Evolutionary conservation across 495 filamentous ascomycete genomes (phyloP), one percentile per base, ranked within the genome.

Genomic region (Aspergillus baeticus): DNA sequence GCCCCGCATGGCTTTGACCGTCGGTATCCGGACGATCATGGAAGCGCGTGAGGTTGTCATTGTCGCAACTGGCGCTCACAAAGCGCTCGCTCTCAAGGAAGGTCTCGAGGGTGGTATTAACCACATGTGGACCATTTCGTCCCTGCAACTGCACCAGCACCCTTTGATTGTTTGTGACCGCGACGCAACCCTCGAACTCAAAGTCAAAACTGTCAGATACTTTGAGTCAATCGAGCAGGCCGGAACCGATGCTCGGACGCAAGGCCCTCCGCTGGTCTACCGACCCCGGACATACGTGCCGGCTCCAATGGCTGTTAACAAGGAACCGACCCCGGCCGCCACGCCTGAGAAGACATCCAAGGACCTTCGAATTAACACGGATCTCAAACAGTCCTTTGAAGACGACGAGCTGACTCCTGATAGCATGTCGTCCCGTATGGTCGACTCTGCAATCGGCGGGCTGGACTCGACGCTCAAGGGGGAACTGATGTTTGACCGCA

Each of bases 81-180:
- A 93, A 68, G 84, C 90, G 0, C 74, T 89, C 6, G 90, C 90
- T n/a, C 69, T 93, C 55, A 86, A 92, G 63, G 85, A 84, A 57
- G 91, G 88, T 60, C 84, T 95, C 29, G 90, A 95, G 66, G 85
- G 85, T 26, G 88, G 87, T 7, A 82, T 95, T 38, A 91, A 91
- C 65, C 89, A 93, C 74, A 92, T 92, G 89, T 93, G 89, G 88
- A 93, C 90, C 0, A 79, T 92, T 8, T 91, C 88, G 6, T 83
- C 82, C 23, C 76, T 95, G 54, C 90, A 95, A 69, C 63, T 93
- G 59, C 90, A 93, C 64, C 87, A 83, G 5, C 85, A 91, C 63
- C 83, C 88, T 17, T 79, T 93, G 77, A 81, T 93, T 33, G 88
- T 93, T 3, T 90, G 89, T 42, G 90, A 95, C 60, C 89, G 91